These are phyloP conservation scores for Cladosporium colombiae DNA, from an alignment of 2,329 filamentous ascomycete genomes.

Conservation along the genomic window DNA sequence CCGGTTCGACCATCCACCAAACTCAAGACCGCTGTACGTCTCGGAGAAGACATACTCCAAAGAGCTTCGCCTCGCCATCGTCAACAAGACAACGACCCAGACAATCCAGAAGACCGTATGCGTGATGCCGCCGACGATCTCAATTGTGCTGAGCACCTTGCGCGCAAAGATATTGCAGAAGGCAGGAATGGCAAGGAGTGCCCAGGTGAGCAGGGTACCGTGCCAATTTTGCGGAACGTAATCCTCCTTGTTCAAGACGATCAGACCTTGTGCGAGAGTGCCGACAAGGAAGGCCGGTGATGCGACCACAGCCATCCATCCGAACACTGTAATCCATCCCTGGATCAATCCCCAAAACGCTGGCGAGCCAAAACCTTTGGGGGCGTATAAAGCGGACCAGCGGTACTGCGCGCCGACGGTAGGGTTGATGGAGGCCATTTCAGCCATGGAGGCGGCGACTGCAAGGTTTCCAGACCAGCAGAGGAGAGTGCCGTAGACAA, in stretches of 20 bases:
- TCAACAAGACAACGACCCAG: constrained; percentile 31
- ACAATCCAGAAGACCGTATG: constrained; percentile 41
- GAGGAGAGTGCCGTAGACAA: constrained; percentile 20
- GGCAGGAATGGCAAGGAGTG: constrained; percentile 24
- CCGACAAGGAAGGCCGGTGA: constrained; percentile 38
- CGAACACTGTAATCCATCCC: constrained; percentile 40
- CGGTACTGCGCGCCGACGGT: constrained; percentile 22
- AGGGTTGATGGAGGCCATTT: constrained; percentile 24
- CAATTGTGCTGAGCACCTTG: constrained; percentile 36
- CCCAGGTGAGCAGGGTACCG: constrained; percentile 42
- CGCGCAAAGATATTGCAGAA: constrained; percentile 37
- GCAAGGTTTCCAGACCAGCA: constrained; percentile 8
- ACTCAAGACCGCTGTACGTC: constrained; percentile 26
- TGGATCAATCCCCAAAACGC: constrained; percentile 22
- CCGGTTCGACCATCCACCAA: constrained; percentile 38
- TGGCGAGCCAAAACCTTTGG: background rate
- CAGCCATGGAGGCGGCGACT: constrained; percentile 20
- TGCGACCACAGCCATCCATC: constrained; percentile 41
- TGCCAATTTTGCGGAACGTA: constrained; percentile 45
- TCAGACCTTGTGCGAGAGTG: constrained; percentile 39
- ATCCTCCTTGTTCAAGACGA: constrained; percentile 39
- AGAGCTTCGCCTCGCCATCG: constrained; percentile 38
- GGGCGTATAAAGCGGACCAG: constrained; percentile 21
- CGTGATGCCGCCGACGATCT: constrained; percentile 35
- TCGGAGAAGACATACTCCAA: constrained; percentile 38